A percentile compares a stretch with the other conserved stretches of the same genome.
Evolutionary conservation across 306 rosid species (phyloP).

Genomic region (Psophocarpus tetragonolobus): DNA sequence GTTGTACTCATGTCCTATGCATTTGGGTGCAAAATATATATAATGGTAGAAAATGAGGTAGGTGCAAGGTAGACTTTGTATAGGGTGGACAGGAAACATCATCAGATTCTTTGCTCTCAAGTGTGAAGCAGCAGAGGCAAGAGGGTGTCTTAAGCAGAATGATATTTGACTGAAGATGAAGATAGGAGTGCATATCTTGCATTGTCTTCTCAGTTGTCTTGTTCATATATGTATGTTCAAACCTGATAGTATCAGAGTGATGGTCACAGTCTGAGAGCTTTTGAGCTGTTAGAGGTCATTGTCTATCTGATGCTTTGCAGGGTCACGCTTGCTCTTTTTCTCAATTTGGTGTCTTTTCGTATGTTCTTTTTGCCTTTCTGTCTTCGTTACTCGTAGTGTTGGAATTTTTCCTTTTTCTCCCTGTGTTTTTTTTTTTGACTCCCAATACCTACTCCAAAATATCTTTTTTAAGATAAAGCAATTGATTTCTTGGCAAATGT

Average conservation of each 20-base stretch:
- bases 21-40: conserved; percentile 20
- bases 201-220: conserved; percentile 19
- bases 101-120: conserved; percentile 47
- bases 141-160: conserved; percentile 29
- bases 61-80: conserved; percentile 5
- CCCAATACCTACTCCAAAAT: not conserved
- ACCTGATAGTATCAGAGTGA: conserved; percentile 21
- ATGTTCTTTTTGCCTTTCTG: not conserved
- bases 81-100: conserved; percentile 34
- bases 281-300: conserved; percentile 39
- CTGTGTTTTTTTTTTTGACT: not conserved
- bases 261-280: conserved; percentile 28
- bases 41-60: not conserved
- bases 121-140: conserved; percentile 26
- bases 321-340: conserved; percentile 51
- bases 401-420: not conserved
- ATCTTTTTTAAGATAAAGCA: not conserved
- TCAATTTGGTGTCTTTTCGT: conserved; percentile 15
- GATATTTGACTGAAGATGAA: conserved; percentile 39
- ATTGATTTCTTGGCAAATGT: not conserved
- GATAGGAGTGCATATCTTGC: conserved; percentile 15
- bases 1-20: not conserved
- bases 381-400: not conserved
- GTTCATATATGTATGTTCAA: conserved; percentile 43
- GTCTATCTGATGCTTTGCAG: conserved; percentile 46